Conservation (phyloP, 176 grass and related monocot species). For the Thalia dealbata region DNA sequence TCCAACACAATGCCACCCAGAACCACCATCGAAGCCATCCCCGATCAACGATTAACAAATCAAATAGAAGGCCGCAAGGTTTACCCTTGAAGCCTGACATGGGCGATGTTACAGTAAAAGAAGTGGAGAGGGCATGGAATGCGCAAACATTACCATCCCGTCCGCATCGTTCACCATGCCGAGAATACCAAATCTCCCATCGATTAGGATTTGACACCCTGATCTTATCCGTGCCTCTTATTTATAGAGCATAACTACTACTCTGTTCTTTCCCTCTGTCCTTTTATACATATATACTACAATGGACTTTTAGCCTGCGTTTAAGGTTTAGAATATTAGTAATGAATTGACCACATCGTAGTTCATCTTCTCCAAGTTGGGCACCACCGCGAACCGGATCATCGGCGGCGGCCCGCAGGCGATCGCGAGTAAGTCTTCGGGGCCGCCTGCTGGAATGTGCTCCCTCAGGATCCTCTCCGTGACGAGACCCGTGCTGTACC, state of each 20-base stretch:
- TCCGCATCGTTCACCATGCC: background rate
- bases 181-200: background rate
- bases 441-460: conserved; percentile 34
- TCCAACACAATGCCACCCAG: background rate
- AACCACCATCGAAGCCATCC: background rate
- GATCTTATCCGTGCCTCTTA: no score
- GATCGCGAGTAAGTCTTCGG: conserved; percentile 39
- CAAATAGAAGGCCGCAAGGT: background rate
- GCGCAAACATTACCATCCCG: background rate
- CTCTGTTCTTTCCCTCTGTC: no score
- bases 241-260: no score
- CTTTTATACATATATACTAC: no score
- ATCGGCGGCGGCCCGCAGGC: conserved; percentile 60
- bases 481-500: conserved; percentile 38
- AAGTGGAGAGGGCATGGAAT: no score
- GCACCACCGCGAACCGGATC: conserved; percentile 44
- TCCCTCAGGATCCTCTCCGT: conserved; percentile 36
- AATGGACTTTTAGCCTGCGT: no score
- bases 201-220: no score
- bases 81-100: background rate
- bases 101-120: background rate
- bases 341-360: conserved; percentile 33
- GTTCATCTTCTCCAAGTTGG: conserved; percentile 59
- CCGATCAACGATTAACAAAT: background rate
- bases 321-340: background rate